Evolutionary conservation across 2,329 filamentous ascomycete species (phyloP), one percentile per base, ranked within the genome.

Genomic region (Ophiobolus disseminans): DNA sequence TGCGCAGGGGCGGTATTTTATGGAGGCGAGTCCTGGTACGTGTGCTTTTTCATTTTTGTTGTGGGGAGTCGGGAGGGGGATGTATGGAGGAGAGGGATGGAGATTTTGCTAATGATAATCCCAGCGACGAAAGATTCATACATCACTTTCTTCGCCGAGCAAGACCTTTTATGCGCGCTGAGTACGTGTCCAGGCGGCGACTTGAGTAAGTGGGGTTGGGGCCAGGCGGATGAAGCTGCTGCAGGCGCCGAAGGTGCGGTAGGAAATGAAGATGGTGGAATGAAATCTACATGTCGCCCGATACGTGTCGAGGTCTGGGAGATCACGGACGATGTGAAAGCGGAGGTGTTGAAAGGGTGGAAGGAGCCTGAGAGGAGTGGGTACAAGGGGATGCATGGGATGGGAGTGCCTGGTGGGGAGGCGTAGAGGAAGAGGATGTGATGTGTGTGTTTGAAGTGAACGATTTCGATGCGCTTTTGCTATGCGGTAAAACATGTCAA

Each of bases 161-260:
- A 89, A 62, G 87, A 92, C 67, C 73, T 93, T 8, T 73, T 94
- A 26, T 82, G 82, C 70, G 83, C 84, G 17, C 68, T 86, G 60
- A 81, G 77, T 21, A 89, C 90, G 0, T 94, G 90, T 65, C 90
- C 90, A 0, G 90, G 90, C 1, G 90, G 90, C 0, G 90, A 94
- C 67, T 74, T 94, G 38, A 91, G 87, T 1, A 78, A 84, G n/a
- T 93, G 89, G 89, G 89, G 88, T 0, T 94, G 90, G 79, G 86
- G 87, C 11, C 65, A 69, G 53, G 69, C 60, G 4, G 64, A 63
- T 1, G 68, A 70, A 34, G 83, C 82, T 48, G 80, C 84, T 58
- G 84, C 83, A 21, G 56, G 42, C 16, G 77, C 74, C 5, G 75
- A 67, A 30, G 82, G 81, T 37, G 80, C 84, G 60, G 32, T 86